phyloP scores from a whole-genome alignment of 495 filamentous ascomycete species.

The Aspergillus conjunctus region DNA sequence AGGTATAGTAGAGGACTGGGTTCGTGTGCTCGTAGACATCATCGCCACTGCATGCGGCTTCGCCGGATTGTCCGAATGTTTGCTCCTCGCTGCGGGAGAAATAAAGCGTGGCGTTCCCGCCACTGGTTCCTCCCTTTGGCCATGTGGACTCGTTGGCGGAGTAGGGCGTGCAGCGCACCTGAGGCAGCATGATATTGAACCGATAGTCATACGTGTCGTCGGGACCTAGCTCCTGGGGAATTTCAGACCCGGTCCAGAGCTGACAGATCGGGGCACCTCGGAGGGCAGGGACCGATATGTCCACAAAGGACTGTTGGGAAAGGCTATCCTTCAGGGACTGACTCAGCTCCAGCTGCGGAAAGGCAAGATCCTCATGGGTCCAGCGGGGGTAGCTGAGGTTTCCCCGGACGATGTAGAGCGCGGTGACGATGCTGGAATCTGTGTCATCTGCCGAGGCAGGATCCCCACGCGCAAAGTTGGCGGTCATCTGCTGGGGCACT shows the following conservation, averaged over 20 bases:
- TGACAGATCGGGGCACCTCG: neutral
- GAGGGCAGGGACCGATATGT: neutral
- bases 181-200: neutral
- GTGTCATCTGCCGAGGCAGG: neutral
- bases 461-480: neutral
- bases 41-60: neutral
- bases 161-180: neutral
- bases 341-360: neutral
- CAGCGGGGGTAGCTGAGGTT: neutral
- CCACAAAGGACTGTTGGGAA: neutral
- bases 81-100: neutral
- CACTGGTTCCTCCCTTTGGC: no score
- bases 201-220: neutral
- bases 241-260: neutral
- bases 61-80: neutral
- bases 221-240: neutral
- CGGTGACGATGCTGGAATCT: neutral
- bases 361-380: neutral
- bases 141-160: neutral
- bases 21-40: neutral
- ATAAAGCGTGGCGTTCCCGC: neutral
- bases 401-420: neutral
- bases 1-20: neutral
- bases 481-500: neutral
- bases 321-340: neutral